A percentile compares a stretch with the other conserved stretches of the same genome.
Conservation (phyloP, 257 asterid species). For the Scutellaria baicalensis region DNA sequence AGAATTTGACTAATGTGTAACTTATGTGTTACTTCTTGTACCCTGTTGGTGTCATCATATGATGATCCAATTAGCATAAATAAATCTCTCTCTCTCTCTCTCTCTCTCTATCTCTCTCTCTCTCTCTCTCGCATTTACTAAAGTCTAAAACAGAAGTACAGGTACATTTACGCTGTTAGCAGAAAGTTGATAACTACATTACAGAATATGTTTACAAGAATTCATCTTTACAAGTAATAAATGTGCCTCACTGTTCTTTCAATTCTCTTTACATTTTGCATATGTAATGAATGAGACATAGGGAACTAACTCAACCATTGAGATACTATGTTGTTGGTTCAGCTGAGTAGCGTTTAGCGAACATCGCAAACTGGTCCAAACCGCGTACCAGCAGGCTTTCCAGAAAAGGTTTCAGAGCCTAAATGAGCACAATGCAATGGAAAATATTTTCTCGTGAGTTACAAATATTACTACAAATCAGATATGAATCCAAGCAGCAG, state of each 20-base stretch:
- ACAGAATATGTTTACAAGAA: not conserved
- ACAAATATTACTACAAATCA: not conserved
- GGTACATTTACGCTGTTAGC: too few relatives aligned
- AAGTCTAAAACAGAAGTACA: not conserved
- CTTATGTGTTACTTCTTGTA: not conserved
- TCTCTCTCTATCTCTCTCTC: not conserved
- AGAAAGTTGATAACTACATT: not conserved
- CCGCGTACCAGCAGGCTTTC: slow-evolving; percentile 64
- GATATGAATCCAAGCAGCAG: too few relatives aligned
- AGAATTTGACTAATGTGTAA: slow-evolving; percentile 2
- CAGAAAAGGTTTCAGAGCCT: slow-evolving; percentile 84
- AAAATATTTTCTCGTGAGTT: not conserved
- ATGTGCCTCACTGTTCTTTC: not conserved
- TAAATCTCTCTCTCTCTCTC: not conserved
- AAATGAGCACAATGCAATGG: slow-evolving; percentile 6
- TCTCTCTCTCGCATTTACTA: not conserved
- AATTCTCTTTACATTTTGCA: slow-evolving; percentile 1
- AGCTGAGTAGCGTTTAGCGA: slow-evolving; percentile 46
- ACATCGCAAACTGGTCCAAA: slow-evolving; percentile 53
- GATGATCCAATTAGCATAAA: not conserved
- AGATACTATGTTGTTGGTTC: slow-evolving; percentile 30
- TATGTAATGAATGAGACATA: not conserved
- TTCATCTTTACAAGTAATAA: slow-evolving; percentile 18
- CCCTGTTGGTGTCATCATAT: too few relatives aligned
- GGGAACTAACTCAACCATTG: not conserved